A percentile compares a stretch with the other conserved stretches of the same genome.
Evolutionary conservation across 768 basidiomycete species (phyloP).

Genomic region (Exidia glandulosa): DNA sequence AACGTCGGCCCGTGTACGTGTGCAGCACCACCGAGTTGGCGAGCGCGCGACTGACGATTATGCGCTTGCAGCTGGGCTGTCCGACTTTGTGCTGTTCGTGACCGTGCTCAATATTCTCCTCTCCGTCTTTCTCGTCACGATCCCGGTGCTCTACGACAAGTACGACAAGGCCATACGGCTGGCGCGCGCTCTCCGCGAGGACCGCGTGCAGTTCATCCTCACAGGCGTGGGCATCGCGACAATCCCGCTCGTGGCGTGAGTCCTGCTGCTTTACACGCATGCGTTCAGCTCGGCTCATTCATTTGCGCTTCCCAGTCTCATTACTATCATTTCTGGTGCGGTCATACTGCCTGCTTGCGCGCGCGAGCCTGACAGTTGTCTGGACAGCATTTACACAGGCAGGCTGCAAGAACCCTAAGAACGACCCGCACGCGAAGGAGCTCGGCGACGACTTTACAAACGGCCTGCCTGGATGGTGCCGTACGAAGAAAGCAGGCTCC

Average conservation of each 20-base stretch:
- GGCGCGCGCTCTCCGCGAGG: conserved; percentile 70
- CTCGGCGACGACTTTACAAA: conserved; percentile 55
- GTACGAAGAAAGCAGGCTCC: conserved; percentile 81
- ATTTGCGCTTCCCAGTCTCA: conserved; percentile 11
- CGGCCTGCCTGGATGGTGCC: conserved; percentile 74
- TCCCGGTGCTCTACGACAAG: conserved; percentile 76
- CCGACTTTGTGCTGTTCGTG: conserved; percentile 77
- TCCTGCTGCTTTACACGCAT: conserved; percentile 12
- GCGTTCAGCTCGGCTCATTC: neutral
- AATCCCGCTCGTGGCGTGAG: conserved; percentile 69
- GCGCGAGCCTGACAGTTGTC: conserved; percentile 53
- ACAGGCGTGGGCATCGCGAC: conserved; percentile 55
- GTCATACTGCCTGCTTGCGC: neutral
- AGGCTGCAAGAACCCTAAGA: conserved; percentile 75
- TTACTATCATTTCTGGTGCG: conserved; percentile 11
- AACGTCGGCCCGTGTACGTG: conserved; percentile 74
- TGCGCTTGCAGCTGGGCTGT: conserved; percentile 57
- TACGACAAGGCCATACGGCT: conserved; percentile 71
- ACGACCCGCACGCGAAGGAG: conserved; percentile 65
- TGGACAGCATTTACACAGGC: conserved; percentile 81
- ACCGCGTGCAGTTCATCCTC: conserved; percentile 77
- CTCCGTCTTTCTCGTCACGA: conserved; percentile 58
- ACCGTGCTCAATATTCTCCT: conserved; percentile 63
- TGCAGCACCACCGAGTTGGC: conserved; percentile 1
- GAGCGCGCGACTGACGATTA: neutral